These are phyloP conservation scores for Mycena citricolor DNA, from an alignment of 1,284 basidiomycete genomes.

Conservation along the genomic window DNA sequence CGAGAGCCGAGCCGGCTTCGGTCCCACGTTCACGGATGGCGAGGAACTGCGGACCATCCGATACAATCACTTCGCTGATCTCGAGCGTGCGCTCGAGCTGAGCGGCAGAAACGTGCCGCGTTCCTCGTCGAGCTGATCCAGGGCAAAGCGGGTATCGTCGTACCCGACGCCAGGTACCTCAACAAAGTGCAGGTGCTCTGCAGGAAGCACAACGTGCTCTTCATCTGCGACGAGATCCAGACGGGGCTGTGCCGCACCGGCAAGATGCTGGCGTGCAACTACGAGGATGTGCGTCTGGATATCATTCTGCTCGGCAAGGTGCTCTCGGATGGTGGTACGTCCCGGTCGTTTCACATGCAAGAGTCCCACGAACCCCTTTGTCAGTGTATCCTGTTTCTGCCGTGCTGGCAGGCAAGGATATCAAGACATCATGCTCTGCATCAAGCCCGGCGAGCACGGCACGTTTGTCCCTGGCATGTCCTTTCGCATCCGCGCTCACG, in stretches of 20 bases:
- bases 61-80: slow-evolving; percentile 81
- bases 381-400: slow-evolving; percentile 95
- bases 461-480: no score
- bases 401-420: slow-evolving; percentile 85
- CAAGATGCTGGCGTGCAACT: slow-evolving; percentile 86
- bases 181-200: slow-evolving; percentile 78
- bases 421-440: slow-evolving; percentile 92
- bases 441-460: slow-evolving; percentile 97
- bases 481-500: no score
- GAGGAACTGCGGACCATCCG: slow-evolving; percentile 60
- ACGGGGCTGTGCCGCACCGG: slow-evolving; percentile 87
- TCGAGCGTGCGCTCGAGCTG: slow-evolving; percentile 79
- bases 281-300: slow-evolving; percentile 89
- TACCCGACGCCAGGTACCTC: slow-evolving; percentile 91
- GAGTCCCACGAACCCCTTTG: slow-evolving; percentile 9
- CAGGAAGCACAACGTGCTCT: slow-evolving; percentile 89
- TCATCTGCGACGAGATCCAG: slow-evolving; percentile 98
- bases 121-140: slow-evolving; percentile 98
- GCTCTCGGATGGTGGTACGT: slow-evolving; percentile 83
- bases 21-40: slow-evolving; percentile 68
- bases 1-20: slow-evolving; percentile 85
- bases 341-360: slow-evolving; percentile 22
- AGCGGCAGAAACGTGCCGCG: slow-evolving; percentile 88
- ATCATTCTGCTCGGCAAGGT: slow-evolving; percentile 95
- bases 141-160: slow-evolving; percentile 95